A percentile compares a stretch with the other conserved stretches of the same genome.
Conservation (phyloP, 768 basidiomycete species). For the Russula sp. region DNA sequence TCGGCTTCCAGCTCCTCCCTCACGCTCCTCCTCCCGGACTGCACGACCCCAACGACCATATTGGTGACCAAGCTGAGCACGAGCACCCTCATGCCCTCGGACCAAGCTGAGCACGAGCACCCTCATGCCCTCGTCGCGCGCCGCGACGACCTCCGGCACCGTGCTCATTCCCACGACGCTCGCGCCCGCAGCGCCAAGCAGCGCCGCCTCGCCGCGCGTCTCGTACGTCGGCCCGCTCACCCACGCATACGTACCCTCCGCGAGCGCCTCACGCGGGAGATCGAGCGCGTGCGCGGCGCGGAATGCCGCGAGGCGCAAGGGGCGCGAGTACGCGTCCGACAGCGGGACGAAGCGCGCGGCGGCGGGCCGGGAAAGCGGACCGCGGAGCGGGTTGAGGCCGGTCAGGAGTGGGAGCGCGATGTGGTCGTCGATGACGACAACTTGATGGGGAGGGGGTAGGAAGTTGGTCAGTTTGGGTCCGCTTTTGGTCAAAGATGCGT, state of each 20-base stretch:
- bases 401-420: slow-evolving; percentile 72
- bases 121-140: slow-evolving; percentile 66
- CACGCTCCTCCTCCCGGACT: slow-evolving; percentile 35
- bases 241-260: slow-evolving; percentile 86
- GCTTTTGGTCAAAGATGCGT: slow-evolving; percentile 1
- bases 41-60: slow-evolving; percentile 54
- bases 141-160: slow-evolving; percentile 81
- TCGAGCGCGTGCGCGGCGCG: slow-evolving; percentile 59
- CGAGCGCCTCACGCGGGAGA: slow-evolving; percentile 49
- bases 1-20: slow-evolving; percentile 41
- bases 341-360: slow-evolving; percentile 77
- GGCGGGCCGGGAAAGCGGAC: slow-evolving; percentile 52
- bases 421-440: slow-evolving; percentile 83
- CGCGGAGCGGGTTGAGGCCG: slow-evolving; percentile 76
- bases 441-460: slow-evolving; percentile 32
- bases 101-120: slow-evolving; percentile 79
- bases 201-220: slow-evolving; percentile 78
- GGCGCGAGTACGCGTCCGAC: slow-evolving; percentile 74
- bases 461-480: not conserved
- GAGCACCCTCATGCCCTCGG: slow-evolving; percentile 64
- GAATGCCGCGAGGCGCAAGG: slow-evolving; percentile 67
- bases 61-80: slow-evolving; percentile 86
- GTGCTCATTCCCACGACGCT: slow-evolving; percentile 96
- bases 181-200: slow-evolving; percentile 67
- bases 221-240: slow-evolving; percentile 89